These are phyloP conservation scores for Chalciporus piperatus DNA, from an alignment of 768 basidiomycete species.

Conservation along the genomic window DNA sequence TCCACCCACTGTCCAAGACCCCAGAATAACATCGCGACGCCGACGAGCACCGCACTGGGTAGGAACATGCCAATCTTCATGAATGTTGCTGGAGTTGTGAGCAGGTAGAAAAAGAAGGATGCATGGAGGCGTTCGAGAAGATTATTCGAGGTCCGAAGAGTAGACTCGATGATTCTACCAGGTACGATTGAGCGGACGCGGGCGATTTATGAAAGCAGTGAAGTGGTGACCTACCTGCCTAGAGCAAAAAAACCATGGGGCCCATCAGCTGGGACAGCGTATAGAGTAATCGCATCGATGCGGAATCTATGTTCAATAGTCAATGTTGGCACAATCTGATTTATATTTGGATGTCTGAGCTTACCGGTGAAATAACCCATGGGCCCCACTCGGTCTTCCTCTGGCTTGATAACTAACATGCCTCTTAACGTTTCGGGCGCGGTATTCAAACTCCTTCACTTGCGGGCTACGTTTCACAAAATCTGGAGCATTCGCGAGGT, in stretches of 20 bases:
- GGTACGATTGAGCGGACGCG: not conserved
- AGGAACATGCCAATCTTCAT: slow-evolving; percentile 90
- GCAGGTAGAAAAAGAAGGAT: slow-evolving; percentile 94
- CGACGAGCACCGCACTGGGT: slow-evolving; percentile 82
- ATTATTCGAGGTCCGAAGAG: slow-evolving; percentile 88
- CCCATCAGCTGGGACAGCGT: slow-evolving; percentile 80
- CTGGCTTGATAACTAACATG: slow-evolving; percentile 74
- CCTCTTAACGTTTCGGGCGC: slow-evolving; percentile 63
- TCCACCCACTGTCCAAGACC: slow-evolving; percentile 75
- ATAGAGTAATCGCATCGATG: slow-evolving; percentile 92
- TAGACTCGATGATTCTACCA: slow-evolving; percentile 77
- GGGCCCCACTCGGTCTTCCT: slow-evolving; percentile 83
- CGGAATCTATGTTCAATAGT: slow-evolving; percentile 58
- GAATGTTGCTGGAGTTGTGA: slow-evolving; percentile 54
- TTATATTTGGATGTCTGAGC: not conserved
- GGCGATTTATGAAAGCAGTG: not conserved
- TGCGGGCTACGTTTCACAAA: slow-evolving; percentile 40
- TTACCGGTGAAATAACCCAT: slow-evolving; percentile 89
- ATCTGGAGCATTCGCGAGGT: slow-evolving; percentile 46
- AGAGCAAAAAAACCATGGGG: slow-evolving; percentile 96
- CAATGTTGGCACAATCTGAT: not conserved
- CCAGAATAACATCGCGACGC: slow-evolving; percentile 80
- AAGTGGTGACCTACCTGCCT: slow-evolving; percentile 59
- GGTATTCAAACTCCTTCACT: slow-evolving; percentile 51
- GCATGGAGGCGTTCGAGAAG: slow-evolving; percentile 94